Evolutionary conservation across 257 asterid species (phyloP).

Genomic region (Petunia axillaris): DNA sequence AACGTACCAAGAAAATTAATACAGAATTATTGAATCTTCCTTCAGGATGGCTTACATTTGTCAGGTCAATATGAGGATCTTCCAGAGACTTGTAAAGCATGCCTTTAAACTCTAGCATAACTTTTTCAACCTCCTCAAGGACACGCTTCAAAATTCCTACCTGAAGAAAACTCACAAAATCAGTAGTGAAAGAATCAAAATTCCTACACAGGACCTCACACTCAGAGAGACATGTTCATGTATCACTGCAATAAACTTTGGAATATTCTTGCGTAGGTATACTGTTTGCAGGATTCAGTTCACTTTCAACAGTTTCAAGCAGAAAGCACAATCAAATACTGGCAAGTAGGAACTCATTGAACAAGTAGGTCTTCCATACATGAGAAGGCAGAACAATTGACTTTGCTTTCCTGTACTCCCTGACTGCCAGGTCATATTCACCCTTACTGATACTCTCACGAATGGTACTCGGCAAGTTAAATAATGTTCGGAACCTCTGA

Average conservation of each 20-base stretch:
- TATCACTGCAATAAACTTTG: not conserved
- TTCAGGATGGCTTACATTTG: constrained; percentile 61
- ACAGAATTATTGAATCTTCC: constrained; percentile 5
- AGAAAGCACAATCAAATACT: not conserved
- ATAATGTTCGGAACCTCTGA: constrained; percentile 95
- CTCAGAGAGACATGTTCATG: not conserved
- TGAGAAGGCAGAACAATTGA: constrained; percentile 98
- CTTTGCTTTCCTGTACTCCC: constrained; percentile 98
- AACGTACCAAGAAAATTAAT: not conserved
- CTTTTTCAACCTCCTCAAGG: constrained; percentile 94
- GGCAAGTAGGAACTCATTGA: not conserved
- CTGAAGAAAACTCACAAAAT: constrained; percentile 47
- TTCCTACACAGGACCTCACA: not conserved
- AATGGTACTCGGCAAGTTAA: constrained; percentile 96
- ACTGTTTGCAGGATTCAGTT: constrained; percentile 9
- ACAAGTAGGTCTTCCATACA: constrained; percentile 44
- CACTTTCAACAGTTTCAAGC: constrained; percentile 14
- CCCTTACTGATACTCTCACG: constrained; percentile 95
- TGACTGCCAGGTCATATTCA: constrained; percentile 95
- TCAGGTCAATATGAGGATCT: constrained; percentile 86
- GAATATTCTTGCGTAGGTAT: not conserved
- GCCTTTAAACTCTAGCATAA: constrained; percentile 92
- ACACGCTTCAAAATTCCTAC: constrained; percentile 94
- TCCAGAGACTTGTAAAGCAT: constrained; percentile 96
- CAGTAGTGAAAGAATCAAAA: not conserved